Evolutionary conservation across 225 moss, liverwort and hornwort species (phyloP).

Genomic region (Straminergon stramineum): DNA sequence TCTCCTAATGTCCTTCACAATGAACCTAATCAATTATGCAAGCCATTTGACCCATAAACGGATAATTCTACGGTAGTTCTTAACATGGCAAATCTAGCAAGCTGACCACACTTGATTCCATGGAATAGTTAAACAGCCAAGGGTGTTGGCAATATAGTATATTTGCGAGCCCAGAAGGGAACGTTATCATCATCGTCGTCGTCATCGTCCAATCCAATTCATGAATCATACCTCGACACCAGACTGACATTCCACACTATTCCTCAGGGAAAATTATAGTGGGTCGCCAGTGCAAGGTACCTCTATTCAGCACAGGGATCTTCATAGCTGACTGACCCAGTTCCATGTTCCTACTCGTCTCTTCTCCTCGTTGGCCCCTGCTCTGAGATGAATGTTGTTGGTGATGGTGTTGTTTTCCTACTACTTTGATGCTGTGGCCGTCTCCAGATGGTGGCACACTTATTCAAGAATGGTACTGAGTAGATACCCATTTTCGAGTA

Average conservation of each 20-base stretch:
- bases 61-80: neutral
- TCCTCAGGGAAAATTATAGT: constrained; percentile 5
- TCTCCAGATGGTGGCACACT: neutral
- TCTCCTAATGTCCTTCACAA: neutral
- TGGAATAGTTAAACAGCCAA: neutral
- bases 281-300: neutral
- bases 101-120: neutral
- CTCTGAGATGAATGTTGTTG: neutral
- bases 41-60: neutral
- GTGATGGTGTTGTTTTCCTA: neutral
- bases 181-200: neutral
- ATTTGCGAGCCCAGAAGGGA: neutral
- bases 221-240: neutral
- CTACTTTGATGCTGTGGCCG: neutral
- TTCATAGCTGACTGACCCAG: neutral
- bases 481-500: constrained; percentile 12
- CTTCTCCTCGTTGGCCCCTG: neutral
- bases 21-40: too few relatives aligned
- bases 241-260: neutral
- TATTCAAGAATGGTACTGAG: constrained; percentile 20
- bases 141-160: neutral
- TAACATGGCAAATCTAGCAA: neutral
- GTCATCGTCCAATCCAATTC: neutral
- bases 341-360: neutral
- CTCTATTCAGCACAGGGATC: neutral